These are phyloP conservation scores for Cyphellophora attinorum DNA, from an alignment of 2,329 filamentous ascomycete species.

Conservation along the genomic window DNA sequence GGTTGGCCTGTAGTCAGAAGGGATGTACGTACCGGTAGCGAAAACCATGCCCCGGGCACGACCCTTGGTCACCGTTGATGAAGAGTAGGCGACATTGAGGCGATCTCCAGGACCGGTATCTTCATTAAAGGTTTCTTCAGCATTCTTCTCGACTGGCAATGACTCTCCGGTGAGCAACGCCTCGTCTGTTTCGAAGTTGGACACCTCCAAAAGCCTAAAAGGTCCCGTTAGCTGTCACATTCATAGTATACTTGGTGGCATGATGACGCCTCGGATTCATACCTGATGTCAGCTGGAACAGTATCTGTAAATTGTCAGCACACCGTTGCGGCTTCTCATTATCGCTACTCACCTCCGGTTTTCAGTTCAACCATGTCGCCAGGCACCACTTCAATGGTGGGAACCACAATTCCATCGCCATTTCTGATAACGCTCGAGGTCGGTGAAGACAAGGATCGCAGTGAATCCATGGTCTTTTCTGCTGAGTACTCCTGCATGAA, in stretches of 20 bases:
- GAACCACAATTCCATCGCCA: slow-evolving; percentile 38
- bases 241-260: not conserved
- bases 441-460: slow-evolving; percentile 39
- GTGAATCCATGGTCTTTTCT: slow-evolving; percentile 44
- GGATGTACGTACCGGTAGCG: slow-evolving; percentile 43
- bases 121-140: slow-evolving; percentile 37
- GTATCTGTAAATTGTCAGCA: slow-evolving; percentile 25
- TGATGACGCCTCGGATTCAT: slow-evolving; percentile 23
- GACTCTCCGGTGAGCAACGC: slow-evolving; percentile 54
- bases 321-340: not conserved
- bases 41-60: slow-evolving; percentile 52
- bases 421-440: slow-evolving; percentile 41
- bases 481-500: slow-evolving; percentile 45
- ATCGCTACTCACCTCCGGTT: slow-evolving; percentile 23
- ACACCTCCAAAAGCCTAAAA: slow-evolving; percentile 35
- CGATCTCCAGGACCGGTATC: slow-evolving; percentile 51
- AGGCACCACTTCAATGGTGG: slow-evolving; percentile 45
- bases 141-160: slow-evolving; percentile 45
- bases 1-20: not conserved
- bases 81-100: slow-evolving; percentile 52
- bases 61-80: slow-evolving; percentile 53
- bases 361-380: slow-evolving; percentile 48
- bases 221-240: not conserved
- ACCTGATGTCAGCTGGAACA: slow-evolving; percentile 35
- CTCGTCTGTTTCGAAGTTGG: slow-evolving; percentile 51